Base-by-base conservation (phyloP, 2,329 filamentous ascomycete genomes). In the Pseudogymnoascus sp. region DNA sequence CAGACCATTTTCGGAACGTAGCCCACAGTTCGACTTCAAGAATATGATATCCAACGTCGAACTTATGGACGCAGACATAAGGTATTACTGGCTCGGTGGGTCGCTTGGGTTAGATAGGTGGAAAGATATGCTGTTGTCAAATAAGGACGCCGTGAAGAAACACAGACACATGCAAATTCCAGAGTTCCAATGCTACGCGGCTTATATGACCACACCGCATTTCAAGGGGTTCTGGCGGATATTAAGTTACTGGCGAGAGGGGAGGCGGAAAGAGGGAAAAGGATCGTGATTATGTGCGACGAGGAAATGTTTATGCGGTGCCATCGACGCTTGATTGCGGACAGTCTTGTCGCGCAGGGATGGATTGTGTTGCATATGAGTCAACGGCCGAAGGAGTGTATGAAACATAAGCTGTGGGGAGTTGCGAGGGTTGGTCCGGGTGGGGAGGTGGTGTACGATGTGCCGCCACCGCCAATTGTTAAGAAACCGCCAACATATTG, bases 301-400 rank as follows among this genome's bases (percentile, higher is more conserved):
- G 47, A 54, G n/a, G 28, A n/a, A 4, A 9, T 33, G 25, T 16
- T 18, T 18, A 33, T n/a, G 47, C 47, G 47, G 8, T 54, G 47
- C 2, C 47, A 54, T 33, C 47, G 47, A 54, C 47, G 47, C 28
- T 33, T 54, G 47, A 54, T 54, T 54, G 47, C 47, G 8, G 47
- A 54, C 33, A 54, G 28, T 7, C 47, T 54, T 33, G 28, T 54
- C 25, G 47, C 47, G 9, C n/a, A 54, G 12, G 12, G 18, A 2
- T 54, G 16, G n/a, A 54, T 20, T 33, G 47, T 54, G 11, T 11
- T 12, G 5, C 47, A 54, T 20, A 20, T 54, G n/a, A 25, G 28
- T 2, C n/a, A 33, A 8, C 12, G 11, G 11, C 9, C 8, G 5
- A 18, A 25, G 9, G n/a, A 54, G 25, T 6, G 4, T 18, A n/a